Percentiles rank a stretch among this genome's conserved stretches.
These are phyloP conservation scores for Amanita subjunquillea DNA, from an alignment of 768 basidiomycete genomes.

Conservation along the genomic window DNA sequence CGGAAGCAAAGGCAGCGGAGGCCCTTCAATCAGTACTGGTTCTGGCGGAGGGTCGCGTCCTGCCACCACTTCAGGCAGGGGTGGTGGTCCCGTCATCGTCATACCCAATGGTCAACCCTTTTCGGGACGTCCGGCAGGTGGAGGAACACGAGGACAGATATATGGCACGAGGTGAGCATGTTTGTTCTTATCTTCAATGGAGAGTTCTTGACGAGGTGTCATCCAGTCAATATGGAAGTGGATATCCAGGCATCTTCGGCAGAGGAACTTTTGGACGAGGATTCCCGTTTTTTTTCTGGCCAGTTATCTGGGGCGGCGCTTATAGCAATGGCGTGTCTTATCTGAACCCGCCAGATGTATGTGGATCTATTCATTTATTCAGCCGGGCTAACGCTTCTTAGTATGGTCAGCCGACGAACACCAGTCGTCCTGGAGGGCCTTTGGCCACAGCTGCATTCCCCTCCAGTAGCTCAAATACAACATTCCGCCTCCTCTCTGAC, in stretches of 20 bases:
- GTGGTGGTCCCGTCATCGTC: constrained; percentile 19
- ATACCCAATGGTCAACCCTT: constrained; percentile 38
- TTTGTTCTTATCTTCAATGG: constrained; percentile 3
- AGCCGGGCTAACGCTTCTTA: neutral
- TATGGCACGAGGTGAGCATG: constrained; percentile 31
- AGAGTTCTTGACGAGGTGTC: neutral
- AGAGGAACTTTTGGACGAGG: constrained; percentile 36
- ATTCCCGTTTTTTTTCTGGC: constrained; percentile 65
- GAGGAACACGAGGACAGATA: constrained; percentile 34
- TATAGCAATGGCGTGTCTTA: constrained; percentile 16
- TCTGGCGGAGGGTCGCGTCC: constrained; percentile 10
- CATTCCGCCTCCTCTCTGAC: constrained; percentile 39
- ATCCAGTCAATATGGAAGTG: constrained; percentile 47
- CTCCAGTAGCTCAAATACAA: constrained; percentile 27
- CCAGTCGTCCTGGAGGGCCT: constrained; percentile 39
- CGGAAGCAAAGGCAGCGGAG: constrained; percentile 11
- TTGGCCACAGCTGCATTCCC: constrained; percentile 33
- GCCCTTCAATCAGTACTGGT: constrained; percentile 11
- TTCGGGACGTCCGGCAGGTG: constrained; percentile 39
- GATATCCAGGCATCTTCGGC: constrained; percentile 41
- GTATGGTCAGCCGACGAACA: constrained; percentile 20
- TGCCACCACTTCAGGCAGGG: constrained; percentile 16
- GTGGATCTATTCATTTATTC: neutral
- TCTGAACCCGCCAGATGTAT: constrained; percentile 8
- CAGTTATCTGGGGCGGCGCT: constrained; percentile 36